Conservation (phyloP, 75 land plant species). For the Sequoiadendron giganteum region DNA sequence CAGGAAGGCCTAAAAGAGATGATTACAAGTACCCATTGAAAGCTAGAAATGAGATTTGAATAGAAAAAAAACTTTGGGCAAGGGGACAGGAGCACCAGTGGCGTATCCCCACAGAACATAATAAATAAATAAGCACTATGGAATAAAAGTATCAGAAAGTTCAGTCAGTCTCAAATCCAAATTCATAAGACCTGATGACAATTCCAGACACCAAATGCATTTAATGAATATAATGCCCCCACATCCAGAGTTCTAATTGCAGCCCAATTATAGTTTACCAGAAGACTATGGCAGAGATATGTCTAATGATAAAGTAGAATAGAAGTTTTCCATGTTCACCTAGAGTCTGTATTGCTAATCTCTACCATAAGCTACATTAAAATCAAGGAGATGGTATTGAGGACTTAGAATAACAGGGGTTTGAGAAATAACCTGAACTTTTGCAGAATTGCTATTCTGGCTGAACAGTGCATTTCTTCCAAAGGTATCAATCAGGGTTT, state of each 20-base stretch:
- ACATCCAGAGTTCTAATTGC: not conserved
- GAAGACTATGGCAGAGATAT: not conserved
- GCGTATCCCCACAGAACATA: too few species aligned
- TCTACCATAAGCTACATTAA: not conserved
- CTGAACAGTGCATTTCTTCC: not conserved
- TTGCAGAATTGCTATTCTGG: not conserved
- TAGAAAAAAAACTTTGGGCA: too few species aligned
- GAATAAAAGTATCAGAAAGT: not conserved
- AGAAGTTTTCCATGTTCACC: not conserved
- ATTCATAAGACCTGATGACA: not conserved
- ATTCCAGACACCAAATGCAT: not conserved
- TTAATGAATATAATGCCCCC: not conserved
- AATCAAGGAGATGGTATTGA: not conserved
- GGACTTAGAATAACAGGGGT: not conserved
- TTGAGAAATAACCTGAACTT: not conserved
- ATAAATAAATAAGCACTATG: not conserved
- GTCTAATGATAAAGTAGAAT: not conserved
- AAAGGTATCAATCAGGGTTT: not conserved
- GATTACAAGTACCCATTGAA: too few species aligned
- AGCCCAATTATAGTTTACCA: not conserved
- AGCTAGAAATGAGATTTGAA: too few species aligned
- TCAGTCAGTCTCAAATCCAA: not conserved
- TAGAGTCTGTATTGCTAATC: not conserved
- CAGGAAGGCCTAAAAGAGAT: too few species aligned
- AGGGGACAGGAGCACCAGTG: too few species aligned